Evolutionary conservation across 2,329 filamentous ascomycete genomes (phyloP).

Genomic region (Claviceps arundinis): DNA sequence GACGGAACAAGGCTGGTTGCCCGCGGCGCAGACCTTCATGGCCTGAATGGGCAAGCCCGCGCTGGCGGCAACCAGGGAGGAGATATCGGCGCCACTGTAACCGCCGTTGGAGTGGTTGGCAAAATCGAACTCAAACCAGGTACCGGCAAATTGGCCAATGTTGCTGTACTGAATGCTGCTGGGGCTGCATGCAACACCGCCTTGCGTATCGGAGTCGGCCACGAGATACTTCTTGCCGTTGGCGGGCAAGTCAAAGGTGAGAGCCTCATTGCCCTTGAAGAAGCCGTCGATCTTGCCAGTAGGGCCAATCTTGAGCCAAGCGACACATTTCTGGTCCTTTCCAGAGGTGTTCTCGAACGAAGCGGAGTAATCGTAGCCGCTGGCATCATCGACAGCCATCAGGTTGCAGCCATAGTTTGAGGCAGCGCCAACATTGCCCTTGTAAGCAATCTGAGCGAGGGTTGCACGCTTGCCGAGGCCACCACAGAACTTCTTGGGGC

Average conservation of each 20-base stretch:
- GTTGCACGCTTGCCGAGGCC: conserved; percentile 33
- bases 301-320: conserved; percentile 41
- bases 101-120: conserved; percentile 29
- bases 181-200: conserved; percentile 30
- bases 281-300: conserved; percentile 32
- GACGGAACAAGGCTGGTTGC: conserved; percentile 26
- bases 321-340: conserved; percentile 24
- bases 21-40: conserved; percentile 22
- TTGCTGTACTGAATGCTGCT: conserved; percentile 21
- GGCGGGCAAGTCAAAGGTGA: conserved; percentile 27
- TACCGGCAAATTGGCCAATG: conserved; percentile 27
- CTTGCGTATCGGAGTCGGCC: conserved; percentile 33
- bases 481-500: conserved; percentile 21
- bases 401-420: conserved; percentile 39
- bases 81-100: conserved; percentile 39
- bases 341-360: conserved; percentile 26
- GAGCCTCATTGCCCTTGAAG: conserved; percentile 28
- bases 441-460: conserved; percentile 29
- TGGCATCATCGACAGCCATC: conserved; percentile 26
- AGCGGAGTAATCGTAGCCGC: conserved; percentile 31
- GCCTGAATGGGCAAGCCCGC: conserved; percentile 18
- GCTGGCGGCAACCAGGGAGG: conserved; percentile 30
- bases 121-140: conserved; percentile 39
- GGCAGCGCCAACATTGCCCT: conserved; percentile 31
- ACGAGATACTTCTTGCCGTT: conserved; percentile 27